Base-by-base conservation (phyloP, 73 alveolate species). In the Paramecium biaurelia region DNA sequence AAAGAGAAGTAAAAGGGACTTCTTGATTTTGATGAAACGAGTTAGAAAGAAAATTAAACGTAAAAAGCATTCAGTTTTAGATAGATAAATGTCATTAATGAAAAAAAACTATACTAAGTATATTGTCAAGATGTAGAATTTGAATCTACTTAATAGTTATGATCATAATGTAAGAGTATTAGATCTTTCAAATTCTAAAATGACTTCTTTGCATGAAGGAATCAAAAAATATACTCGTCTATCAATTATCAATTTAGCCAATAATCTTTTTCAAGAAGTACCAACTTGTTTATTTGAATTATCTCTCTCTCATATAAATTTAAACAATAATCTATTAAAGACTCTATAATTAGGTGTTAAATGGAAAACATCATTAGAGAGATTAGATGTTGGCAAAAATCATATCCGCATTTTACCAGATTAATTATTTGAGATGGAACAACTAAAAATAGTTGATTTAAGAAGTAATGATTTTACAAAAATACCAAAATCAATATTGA, bases 381-480 rank as follows among this genome's bases (percentile, higher is more conserved):
- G 74, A 43, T 12, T 79, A 3, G 90, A 79, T 79, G 90, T 79
- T 0, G 90, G 90, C 26, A 79, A 45, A 79, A 79, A 79, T 79
- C 90, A 79, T 18, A 79, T 79, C 18, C 47, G 90, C 8, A 24
- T 45, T 6, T 63, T 79, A 41, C 90, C 90, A 12, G 70, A 43
- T 1, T 76, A 79, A n/a, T 79, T 79, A 47, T 79, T 43, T 7
- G 12, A 1, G 1, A 1, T 79, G 35, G 74, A 41, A 24, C 23
- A 42, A 18, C 26, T 79, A 7, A 26, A 41, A 24, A 43, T 43
- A n/a, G 20, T 79, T 10, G 90, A 79, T 79, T 41, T 79, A 42
- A 79, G 90, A 41, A 79, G 90, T 20, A 79, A 79, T 45, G 90
- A 79, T 43, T 79, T 79, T 37, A 79, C 70, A 7, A 47, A 79